Evolutionary conservation across 139 green algal species (phyloP), one percentile per base, ranked within the genome.

Genomic region (Gonium pectorale): DNA sequence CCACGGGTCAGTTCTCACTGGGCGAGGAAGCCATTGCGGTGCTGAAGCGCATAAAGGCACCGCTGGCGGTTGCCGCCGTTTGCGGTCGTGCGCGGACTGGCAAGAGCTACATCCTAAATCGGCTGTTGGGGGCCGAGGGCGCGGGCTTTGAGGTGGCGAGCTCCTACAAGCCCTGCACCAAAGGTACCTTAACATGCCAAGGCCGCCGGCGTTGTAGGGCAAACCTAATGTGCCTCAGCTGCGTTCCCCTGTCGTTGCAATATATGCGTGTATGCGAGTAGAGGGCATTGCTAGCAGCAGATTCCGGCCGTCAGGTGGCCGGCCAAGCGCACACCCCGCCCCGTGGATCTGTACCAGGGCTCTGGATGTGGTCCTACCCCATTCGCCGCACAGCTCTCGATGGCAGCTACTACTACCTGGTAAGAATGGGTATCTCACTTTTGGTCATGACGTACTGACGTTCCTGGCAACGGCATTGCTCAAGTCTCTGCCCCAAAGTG

Each of bases 341-440:
- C n/a, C n/a, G n/a, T n/a, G n/a, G n/a, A n/a, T n/a, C n/a, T n/a
- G n/a, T n/a, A 15, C 8, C 68, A 82, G 95, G 97, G 1, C 86
- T 99, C 40, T 99, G 97, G 97, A 97, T 99, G 89, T 99, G 97
- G 97, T 97, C 92, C 2, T 38, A 91, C 5, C 97, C 97, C 0
- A 87, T 98, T 8, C 79, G 84, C 46, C 81, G 90, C 8, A 92
- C 62, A 2, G 86, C 60, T 3, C 54, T 94, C 0, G 93, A 98
- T 51, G 96, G 97, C 51, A 90, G 80, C 60, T 67, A 88, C 24
- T 98, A 95, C 82, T 92, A 97, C 78, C 86, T 99, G 79, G 75
- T 82, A 40, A 11, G 74, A 60, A 35, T 37, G 19, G n/a, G n/a
- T n/a, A n/a, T n/a, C n/a, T n/a, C n/a, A n/a, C n/a, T n/a, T n/a